Evolutionary conservation across 176 grass and related monocot species (phyloP).

Genomic region (Stipa capillata): DNA sequence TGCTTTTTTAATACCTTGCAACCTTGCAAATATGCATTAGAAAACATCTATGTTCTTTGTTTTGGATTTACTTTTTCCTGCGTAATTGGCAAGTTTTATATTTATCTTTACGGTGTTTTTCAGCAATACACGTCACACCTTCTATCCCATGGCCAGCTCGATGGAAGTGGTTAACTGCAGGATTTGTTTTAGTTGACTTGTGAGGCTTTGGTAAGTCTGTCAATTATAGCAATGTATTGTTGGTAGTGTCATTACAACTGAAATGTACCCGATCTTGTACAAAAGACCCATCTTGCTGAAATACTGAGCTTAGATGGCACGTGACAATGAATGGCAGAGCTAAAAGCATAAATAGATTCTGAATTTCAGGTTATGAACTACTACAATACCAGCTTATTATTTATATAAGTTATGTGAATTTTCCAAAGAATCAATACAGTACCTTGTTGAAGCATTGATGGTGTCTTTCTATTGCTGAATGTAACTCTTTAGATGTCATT

Average conservation of each 20-base stretch:
- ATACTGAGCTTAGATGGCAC: not conserved
- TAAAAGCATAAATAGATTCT: not conserved
- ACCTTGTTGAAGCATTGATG: not conserved
- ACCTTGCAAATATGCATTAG: not conserved
- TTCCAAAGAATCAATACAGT: not conserved
- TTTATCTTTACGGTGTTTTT: not conserved
- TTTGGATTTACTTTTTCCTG: not conserved
- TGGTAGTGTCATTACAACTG: not conserved
- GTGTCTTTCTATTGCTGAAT: not conserved
- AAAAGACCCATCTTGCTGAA: not conserved
- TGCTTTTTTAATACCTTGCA: not conserved
- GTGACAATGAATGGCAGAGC: not conserved
- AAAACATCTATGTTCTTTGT: not conserved
- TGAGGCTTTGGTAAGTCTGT: not conserved
- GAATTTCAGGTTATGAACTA: not conserved
- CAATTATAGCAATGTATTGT: not conserved
- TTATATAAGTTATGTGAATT: not conserved
- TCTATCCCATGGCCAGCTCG: slow-evolving; percentile 71
- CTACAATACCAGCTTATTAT: not conserved
- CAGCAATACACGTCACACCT: slow-evolving; percentile 92
- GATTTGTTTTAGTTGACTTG: not conserved
- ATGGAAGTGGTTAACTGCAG: slow-evolving; percentile 43
- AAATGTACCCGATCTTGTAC: not conserved
- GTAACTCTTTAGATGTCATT: not conserved
- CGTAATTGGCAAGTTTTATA: not conserved